phyloP scores from a whole-genome alignment of 306 rosid genomes.

The Astragalus membranaceus region DNA sequence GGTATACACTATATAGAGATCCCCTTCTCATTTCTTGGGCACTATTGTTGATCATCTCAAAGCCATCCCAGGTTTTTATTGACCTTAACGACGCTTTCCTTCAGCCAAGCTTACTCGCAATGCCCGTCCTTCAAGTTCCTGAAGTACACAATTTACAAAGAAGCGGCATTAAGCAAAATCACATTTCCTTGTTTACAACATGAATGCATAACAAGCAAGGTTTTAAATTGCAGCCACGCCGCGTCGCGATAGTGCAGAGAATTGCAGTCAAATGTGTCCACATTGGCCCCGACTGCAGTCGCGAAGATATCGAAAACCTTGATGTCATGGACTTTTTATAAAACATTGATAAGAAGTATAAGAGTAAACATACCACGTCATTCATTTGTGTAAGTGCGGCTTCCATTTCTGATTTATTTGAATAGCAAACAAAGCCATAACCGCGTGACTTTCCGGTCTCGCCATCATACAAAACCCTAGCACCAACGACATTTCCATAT shows the following conservation, averaged over 20 bases:
- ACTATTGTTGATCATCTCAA: conserved; percentile 13
- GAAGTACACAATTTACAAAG: conserved; percentile 13
- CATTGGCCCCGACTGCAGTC: no score
- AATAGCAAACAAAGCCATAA: conserved; percentile 77
- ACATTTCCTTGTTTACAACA: background rate
- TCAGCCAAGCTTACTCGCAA: conserved; percentile 86
- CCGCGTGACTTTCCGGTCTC: conserved; percentile 88
- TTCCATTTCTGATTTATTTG: conserved; percentile 80
- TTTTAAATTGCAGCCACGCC: background rate
- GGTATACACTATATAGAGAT: conserved; percentile 3
- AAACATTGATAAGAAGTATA: background rate
- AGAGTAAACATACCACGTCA: conserved; percentile 47
- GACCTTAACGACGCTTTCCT: conserved; percentile 53
- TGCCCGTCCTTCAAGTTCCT: conserved; percentile 86
- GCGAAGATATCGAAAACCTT: background rate
- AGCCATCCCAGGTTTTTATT: conserved; percentile 13
- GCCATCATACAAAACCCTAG: conserved; percentile 77
- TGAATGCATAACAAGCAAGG: background rate
- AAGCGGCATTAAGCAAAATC: background rate
- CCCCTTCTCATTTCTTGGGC: conserved; percentile 19
- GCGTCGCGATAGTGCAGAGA: background rate
- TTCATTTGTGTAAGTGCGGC: conserved; percentile 59
- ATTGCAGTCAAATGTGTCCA: background rate
- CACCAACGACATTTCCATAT: conserved; percentile 86
- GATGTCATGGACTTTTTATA: background rate